Base-by-base conservation (phyloP, 2,329 filamentous ascomycete species). In the Dothidotthia symphoricarpi region DNA sequence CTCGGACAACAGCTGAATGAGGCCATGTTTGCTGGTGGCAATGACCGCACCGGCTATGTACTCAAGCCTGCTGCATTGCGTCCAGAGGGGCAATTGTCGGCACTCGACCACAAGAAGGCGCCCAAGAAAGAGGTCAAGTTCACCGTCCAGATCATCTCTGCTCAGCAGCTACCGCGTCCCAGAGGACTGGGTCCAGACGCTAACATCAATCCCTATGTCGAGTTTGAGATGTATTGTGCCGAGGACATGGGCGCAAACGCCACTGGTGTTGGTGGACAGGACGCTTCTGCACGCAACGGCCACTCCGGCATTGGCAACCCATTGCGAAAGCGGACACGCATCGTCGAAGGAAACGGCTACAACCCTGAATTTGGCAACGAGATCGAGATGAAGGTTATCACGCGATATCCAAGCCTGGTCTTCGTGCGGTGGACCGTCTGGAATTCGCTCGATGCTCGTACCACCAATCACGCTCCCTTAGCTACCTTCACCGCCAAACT, bases 1-100 rank as follows among this genome's bases (percentile, higher is more conserved):
- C 76, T 94, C 13, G 88, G 90, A 30, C 93, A 96, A 80, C 91
- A 97, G 63, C 78, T 97, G 66, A 97, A 97, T 64, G 86, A 93
- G 53, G 93, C 93, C 59, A 97, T 98, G 93, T 98, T 96, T 63
- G 86, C 89, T 31, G 87, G 88, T 41, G 88, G 88, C 28, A 83
- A 79, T 10, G 93, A 96, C 68, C 81, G 82, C 39, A 87, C 86
- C 3, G 93, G 93, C 29, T 98, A 97, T 58, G 89, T 97, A 11
- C 78, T 96, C 36, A 98, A 98, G 71, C 91, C 93, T 14, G 79
- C 83, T 24, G 87, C 90, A 61, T 81, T 95, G 45, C 85, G 91
- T 52, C 61, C 55, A 29, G 53, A 60, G 31, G 43, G 51, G 15
- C 57, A 57, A 13, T 51, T 43, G 6, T 49, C 56, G 16, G 56